phyloP scores from a whole-genome alignment of 257 asterid genomes.

The Petunia secreta region DNA sequence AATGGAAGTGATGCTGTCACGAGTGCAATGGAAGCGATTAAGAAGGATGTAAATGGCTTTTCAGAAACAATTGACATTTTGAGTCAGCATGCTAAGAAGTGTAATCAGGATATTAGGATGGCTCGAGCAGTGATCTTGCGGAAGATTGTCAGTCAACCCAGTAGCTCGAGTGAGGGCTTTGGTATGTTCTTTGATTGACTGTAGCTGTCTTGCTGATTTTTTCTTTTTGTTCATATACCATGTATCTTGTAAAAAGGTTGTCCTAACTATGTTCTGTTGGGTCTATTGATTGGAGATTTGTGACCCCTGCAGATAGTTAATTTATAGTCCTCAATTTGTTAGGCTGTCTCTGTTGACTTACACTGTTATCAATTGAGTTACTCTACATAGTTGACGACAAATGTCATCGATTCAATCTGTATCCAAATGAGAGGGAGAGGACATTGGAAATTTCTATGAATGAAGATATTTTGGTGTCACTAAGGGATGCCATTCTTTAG shows the following conservation, averaged over 20 bases:
- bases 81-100: slow-evolving; percentile 46
- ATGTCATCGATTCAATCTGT: not conserved
- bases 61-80: slow-evolving; percentile 55
- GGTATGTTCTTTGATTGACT: slow-evolving; percentile 26
- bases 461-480: not conserved
- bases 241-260: slow-evolving; percentile 21
- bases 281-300: slow-evolving; percentile 6
- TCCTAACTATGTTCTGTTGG: slow-evolving; percentile 15
- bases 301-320: slow-evolving; percentile 22
- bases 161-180: slow-evolving; percentile 17
- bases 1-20: slow-evolving; percentile 38
- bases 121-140: slow-evolving; percentile 64
- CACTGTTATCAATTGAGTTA: slow-evolving; percentile 9
- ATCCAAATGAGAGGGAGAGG: not conserved
- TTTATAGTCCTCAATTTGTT: slow-evolving; percentile 15
- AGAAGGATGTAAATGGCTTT: slow-evolving; percentile 47
- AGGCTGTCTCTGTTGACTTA: not conserved
- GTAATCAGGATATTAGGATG: slow-evolving; percentile 58
- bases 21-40: slow-evolving; percentile 47
- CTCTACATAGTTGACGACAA: slow-evolving; percentile 1
- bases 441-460: not conserved
- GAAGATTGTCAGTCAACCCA: slow-evolving; percentile 62
- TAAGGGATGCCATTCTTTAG: not conserved
- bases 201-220: slow-evolving; percentile 5
- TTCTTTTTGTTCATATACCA: not conserved